A percentile compares a stretch with the other conserved stretches of the same genome.
Conservation (phyloP, 2,329 filamentous ascomycete genomes). For the Lachnellula cervina region DNA sequence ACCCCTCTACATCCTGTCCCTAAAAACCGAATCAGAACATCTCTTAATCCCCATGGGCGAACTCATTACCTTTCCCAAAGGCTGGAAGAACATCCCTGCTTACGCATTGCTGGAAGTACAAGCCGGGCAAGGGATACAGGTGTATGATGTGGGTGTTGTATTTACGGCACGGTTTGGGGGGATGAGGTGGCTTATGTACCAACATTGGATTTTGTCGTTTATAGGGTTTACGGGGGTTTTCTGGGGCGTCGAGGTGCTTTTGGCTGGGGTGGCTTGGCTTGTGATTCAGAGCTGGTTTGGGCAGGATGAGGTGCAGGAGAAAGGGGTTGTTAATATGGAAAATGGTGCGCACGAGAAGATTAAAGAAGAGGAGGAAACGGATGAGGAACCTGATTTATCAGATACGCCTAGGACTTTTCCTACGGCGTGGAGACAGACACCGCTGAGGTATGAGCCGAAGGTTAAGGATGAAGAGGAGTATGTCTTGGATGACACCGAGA, state of each 20-base stretch:
- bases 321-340: constrained; percentile 21
- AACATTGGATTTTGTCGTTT: constrained; percentile 68
- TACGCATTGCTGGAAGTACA: constrained; percentile 42
- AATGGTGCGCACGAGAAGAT: constrained; percentile 19
- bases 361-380: constrained; percentile 20
- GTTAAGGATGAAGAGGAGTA: constrained; percentile 26
- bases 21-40: constrained; percentile 56
- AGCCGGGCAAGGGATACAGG: constrained; percentile 59
- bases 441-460: constrained; percentile 36
- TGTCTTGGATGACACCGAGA: constrained; percentile 19
- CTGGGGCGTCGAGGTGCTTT: constrained; percentile 70
- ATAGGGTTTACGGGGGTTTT: constrained; percentile 65
- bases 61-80: neutral
- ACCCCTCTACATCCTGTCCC: constrained; percentile 64
- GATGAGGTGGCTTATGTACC: constrained; percentile 80
- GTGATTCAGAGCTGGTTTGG: constrained; percentile 30
- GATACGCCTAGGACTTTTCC: constrained; percentile 43
- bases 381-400: constrained; percentile 34
- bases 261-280: constrained; percentile 61
- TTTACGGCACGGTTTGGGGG: constrained; percentile 74
- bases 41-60: constrained; percentile 58
- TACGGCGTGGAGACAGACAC: constrained; percentile 38
- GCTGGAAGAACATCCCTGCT: constrained; percentile 39
- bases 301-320: constrained; percentile 2
- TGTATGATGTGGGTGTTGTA: constrained; percentile 65